Conservation (phyloP, 1,284 basidiomycete species). For the Cryptococcus maquisensis region DNA sequence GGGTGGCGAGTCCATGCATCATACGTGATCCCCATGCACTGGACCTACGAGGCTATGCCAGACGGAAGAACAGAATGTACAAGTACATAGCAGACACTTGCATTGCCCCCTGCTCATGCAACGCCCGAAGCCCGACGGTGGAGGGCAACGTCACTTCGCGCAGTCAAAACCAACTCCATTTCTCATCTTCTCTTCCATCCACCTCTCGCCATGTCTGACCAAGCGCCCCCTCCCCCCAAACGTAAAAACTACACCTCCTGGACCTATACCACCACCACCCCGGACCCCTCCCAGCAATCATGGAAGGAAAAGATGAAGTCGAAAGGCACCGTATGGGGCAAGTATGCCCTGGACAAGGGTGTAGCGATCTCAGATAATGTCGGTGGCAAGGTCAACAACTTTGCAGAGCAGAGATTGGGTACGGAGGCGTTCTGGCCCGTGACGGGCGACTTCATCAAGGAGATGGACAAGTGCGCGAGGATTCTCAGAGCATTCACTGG, state of each 20-base stretch:
- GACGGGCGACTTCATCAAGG: constrained; percentile 51
- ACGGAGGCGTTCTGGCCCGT: constrained; percentile 55
- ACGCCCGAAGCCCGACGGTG: neutral
- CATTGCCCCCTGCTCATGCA: neutral
- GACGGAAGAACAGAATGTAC: neutral
- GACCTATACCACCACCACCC: constrained; percentile 7
- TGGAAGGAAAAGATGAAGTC: constrained; percentile 38
- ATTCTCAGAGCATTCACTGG: constrained; percentile 52
- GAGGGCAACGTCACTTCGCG: neutral
- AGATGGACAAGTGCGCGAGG: constrained; percentile 54
- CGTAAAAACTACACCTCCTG: constrained; percentile 1
- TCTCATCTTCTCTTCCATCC: neutral
- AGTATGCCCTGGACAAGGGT: constrained; percentile 37
- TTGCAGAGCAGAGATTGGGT: constrained; percentile 47
- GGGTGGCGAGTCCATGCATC: no score
- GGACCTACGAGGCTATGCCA: neutral
- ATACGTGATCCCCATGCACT: no score
- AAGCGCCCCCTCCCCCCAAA: constrained; percentile 22
- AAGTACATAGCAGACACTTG: neutral
- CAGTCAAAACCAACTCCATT: neutral
- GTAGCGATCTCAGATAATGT: constrained; percentile 39
- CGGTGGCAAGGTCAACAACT: constrained; percentile 41
- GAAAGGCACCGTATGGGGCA: constrained; percentile 35
- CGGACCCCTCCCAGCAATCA: constrained; percentile 4
- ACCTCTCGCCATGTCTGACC: constrained; percentile 8